Conservation (phyloP, 495 filamentous ascomycete species). For the Penicillium macrosclerotiorum region DNA sequence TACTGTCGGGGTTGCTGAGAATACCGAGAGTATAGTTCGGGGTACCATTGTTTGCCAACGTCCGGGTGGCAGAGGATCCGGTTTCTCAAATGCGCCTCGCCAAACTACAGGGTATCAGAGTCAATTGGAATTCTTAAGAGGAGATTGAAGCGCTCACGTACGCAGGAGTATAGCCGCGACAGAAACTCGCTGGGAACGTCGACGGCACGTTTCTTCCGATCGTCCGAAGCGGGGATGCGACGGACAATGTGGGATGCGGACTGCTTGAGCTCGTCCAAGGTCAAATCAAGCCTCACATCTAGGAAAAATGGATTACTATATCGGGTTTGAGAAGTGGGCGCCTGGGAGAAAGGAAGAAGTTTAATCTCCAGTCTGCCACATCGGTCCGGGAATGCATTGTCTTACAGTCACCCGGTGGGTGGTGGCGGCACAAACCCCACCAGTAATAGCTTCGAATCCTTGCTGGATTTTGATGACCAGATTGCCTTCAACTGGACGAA, state of each 20-base stretch:
- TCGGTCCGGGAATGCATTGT: not conserved
- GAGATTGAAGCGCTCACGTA: conserved; percentile 15
- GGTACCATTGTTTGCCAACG: conserved; percentile 84
- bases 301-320: conserved; percentile 91
- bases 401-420: conserved; percentile 72
- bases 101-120: conserved; percentile 30
- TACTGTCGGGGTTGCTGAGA: conserved; percentile 27
- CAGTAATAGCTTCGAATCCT: conserved; percentile 86
- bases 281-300: conserved; percentile 76
- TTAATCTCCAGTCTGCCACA: not conserved
- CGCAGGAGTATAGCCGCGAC: conserved; percentile 40
- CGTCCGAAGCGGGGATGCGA: conserved; percentile 33
- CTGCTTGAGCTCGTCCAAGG: conserved; percentile 53
- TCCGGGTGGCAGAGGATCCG: conserved; percentile 88
- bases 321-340: conserved; percentile 49
- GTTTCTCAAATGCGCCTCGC: conserved; percentile 61
- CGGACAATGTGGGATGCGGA: conserved; percentile 38
- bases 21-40: conserved; percentile 59
- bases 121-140: not conserved
- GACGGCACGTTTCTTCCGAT: conserved; percentile 37
- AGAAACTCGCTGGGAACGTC: conserved; percentile 46
- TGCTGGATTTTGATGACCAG: conserved; percentile 69
- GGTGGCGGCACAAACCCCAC: conserved; percentile 79
- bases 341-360: conserved; percentile 13
- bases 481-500: conserved; percentile 44